Evolutionary conservation across 23 red algal species (phyloP).

Genomic region (Chondrus crispus): DNA sequence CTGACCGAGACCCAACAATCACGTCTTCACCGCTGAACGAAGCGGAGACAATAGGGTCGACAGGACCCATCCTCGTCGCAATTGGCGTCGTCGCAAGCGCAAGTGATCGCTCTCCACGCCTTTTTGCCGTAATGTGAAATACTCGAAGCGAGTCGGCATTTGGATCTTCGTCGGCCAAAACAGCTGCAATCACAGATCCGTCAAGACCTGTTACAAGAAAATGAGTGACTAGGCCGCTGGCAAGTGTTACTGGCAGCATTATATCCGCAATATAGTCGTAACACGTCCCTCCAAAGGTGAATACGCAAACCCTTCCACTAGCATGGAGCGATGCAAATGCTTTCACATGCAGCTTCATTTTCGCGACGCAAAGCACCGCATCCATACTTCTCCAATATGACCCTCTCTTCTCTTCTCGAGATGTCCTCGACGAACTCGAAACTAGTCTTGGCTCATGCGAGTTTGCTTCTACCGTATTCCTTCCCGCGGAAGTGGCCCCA

Average conservation of each 20-base stretch:
- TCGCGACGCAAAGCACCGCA: conserved; percentile 5
- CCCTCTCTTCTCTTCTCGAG: neutral
- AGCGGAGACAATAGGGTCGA: conserved; percentile 41
- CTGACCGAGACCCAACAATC: conserved; percentile 32
- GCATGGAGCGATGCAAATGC: neutral
- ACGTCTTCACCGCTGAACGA: conserved; percentile 24
- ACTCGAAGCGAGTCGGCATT: conserved; percentile 52
- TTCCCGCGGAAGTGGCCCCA: neutral
- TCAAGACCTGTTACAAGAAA: conserved; percentile 34
- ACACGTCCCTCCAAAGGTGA: neutral
- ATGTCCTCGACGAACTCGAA: neutral
- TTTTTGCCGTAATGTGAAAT: conserved; percentile 13
- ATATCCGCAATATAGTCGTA: conserved; percentile 25
- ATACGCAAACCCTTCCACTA: conserved; percentile 19
- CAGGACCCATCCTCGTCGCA: conserved; percentile 27
- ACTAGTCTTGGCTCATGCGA: neutral
- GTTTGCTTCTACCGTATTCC: neutral
- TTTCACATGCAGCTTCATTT: neutral
- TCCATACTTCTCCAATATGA: neutral
- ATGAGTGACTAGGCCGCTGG: neutral
- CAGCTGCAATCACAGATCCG: conserved; percentile 17
- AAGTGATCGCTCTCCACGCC: neutral
- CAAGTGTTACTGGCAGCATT: conserved; percentile 30
- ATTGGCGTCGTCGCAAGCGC: conserved; percentile 37
- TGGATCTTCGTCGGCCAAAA: conserved; percentile 55